Base-by-base conservation (phyloP, 345 rosid species). In the Arabis hirsuta region DNA sequence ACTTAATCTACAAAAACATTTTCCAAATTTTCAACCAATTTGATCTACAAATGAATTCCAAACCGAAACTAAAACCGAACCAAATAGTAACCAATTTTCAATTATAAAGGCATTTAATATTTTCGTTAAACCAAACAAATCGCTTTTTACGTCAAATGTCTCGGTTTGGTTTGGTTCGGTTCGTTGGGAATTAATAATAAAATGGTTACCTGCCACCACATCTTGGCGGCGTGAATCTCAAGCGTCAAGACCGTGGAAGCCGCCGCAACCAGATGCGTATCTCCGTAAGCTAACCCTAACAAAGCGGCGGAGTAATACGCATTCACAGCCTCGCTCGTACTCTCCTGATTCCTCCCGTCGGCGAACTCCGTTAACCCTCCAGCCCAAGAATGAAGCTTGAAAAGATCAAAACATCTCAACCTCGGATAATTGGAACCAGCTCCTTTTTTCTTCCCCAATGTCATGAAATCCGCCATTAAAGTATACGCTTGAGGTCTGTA, bases 301-400 rank as follows among this genome's bases (percentile, higher is more conserved):
- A 95, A 82, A 48, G 99, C 93, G 0, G 97, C 93, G 0, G 97
- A 88, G 70, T 95, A 95, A 79, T 95, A 95, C 0, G 86, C 97
- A 34, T 90, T 91, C 58, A 95, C 87, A 2, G 99, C 97, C 74
- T 95, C 99, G 13, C 97, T 88, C 1, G 99, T 88, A 79, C 91
- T 95, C 80, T 91, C 96, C 44, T 95, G 96, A 61, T 91, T 87
- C 79, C 99, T 68, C 34, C 99, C 97, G 69, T 95, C 97, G 0
- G 88, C 87, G 20, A 89, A 91, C 81, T 90, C 97, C 5, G 92
- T 91, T 69, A 95, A 74, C 45, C 99, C 97, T 46, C 96, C 90
- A 10, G 97, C 99, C 97, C 97, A 95, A 26, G 99, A 95, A 74
- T 95, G 99, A 67, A 95, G 77, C 68, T 90, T 95, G 47, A 88